These are phyloP conservation scores for Vitis hybrid DNA, from an alignment of 177 flowering plant species.

Conservation along the genomic window DNA sequence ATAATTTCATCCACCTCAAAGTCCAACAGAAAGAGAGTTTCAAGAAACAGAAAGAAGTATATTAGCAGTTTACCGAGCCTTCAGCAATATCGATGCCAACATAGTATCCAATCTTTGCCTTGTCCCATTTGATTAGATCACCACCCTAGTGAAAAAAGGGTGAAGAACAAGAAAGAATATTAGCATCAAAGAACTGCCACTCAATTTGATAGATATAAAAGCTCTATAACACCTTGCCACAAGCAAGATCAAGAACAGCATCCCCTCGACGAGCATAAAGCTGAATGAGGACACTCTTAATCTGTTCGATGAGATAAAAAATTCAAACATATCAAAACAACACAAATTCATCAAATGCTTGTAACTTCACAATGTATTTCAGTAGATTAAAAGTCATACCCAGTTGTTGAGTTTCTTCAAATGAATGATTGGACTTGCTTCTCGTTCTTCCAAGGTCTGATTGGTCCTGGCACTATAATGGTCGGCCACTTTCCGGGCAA, in stretches of 20 bases:
- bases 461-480: constrained; percentile 95
- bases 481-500: constrained; percentile 84
- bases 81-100: constrained; percentile 97
- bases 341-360: not conserved
- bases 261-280: constrained; percentile 80
- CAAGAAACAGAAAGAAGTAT: not conserved
- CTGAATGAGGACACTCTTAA: constrained; percentile 94
- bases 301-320: constrained; percentile 38
- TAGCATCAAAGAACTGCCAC: not conserved
- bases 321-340: not conserved
- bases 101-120: constrained; percentile 91
- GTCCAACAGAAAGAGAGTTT: not conserved
- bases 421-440: constrained; percentile 96
- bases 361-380: not conserved
- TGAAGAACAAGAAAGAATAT: not conserved
- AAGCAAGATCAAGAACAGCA: constrained; percentile 95
- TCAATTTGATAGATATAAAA: not conserved
- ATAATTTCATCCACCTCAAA: not conserved
- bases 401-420: constrained; percentile 96
- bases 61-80: constrained; percentile 72
- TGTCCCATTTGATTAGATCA: constrained; percentile 99
- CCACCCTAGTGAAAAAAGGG: constrained; percentile 62
- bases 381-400: constrained; percentile 37
- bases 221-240: constrained; percentile 75
- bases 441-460: constrained; percentile 93